phyloP scores from a whole-genome alignment of 306 rosid genomes.

The Luffa acutangula region DNA sequence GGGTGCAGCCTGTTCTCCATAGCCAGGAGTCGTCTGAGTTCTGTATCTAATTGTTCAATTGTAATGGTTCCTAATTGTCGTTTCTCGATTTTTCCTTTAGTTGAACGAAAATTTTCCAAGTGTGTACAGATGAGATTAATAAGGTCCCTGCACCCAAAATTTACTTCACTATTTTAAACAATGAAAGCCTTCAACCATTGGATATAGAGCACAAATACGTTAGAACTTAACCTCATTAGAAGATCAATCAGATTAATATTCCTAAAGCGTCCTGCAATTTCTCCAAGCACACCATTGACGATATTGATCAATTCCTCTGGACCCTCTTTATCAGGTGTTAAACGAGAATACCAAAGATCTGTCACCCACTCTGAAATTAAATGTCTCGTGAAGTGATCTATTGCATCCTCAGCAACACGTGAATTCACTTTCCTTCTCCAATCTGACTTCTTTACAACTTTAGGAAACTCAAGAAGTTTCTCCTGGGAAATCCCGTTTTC shows the following conservation, averaged over 20 bases:
- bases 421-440: slow-evolving; percentile 94
- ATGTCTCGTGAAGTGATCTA: slow-evolving; percentile 71
- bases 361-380: slow-evolving; percentile 90
- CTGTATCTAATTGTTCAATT: slow-evolving; percentile 55
- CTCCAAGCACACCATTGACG: slow-evolving; percentile 70
- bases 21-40: slow-evolving; percentile 54
- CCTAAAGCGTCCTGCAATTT: slow-evolving; percentile 75
- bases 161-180: slow-evolving; percentile 16
- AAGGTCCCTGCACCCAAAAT: slow-evolving; percentile 71
- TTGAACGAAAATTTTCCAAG: slow-evolving; percentile 79
- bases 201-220: slow-evolving; percentile 5
- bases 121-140: slow-evolving; percentile 64
- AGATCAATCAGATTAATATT: slow-evolving; percentile 87
- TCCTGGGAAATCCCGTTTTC: slow-evolving; percentile 32
- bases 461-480: slow-evolving; percentile 40
- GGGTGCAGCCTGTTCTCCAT: slow-evolving; percentile 89
- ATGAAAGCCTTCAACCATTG: background rate
- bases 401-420: slow-evolving; percentile 83
- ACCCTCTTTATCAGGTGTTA: slow-evolving; percentile 89
- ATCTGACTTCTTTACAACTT: slow-evolving; percentile 44
- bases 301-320: slow-evolving; percentile 79
- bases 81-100: slow-evolving; percentile 60
- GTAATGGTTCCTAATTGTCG: slow-evolving; percentile 38
- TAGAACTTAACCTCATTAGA: slow-evolving; percentile 60
- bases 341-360: slow-evolving; percentile 81